A percentile compares a stretch with the other conserved stretches of the same genome.
phyloP scores from a whole-genome alignment of 2,329 filamentous ascomycete species.

The Aspergillus neoniger region DNA sequence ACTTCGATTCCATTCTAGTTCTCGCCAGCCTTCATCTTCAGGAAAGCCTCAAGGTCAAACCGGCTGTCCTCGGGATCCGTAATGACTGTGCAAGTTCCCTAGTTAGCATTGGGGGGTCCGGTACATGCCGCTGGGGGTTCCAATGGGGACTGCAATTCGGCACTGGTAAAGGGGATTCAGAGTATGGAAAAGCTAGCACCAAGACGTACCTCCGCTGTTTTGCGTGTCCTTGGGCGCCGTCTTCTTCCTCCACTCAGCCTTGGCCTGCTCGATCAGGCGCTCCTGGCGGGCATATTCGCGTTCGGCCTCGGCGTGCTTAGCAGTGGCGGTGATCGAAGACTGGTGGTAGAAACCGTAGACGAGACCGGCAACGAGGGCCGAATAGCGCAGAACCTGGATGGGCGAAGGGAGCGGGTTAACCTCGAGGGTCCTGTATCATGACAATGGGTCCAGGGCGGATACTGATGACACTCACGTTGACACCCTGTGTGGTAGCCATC shows the following conservation, averaged over 20 bases:
- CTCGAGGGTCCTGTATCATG: constrained; percentile 18
- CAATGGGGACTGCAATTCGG: background rate
- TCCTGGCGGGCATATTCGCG: constrained; percentile 89
- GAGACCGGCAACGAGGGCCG: constrained; percentile 84
- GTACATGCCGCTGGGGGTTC: background rate
- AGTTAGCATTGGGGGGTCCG: constrained; percentile 21
- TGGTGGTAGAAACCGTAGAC: constrained; percentile 97
- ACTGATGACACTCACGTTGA: constrained; percentile 57
- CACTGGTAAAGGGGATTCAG: background rate
- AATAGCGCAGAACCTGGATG: constrained; percentile 89
- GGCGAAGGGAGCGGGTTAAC: constrained; percentile 18
- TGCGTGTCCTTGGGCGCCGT: constrained; percentile 54
- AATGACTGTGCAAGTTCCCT: constrained; percentile 55
- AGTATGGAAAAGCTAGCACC: background rate
- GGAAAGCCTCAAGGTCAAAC: constrained; percentile 88
- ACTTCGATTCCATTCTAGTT: constrained; percentile 30
- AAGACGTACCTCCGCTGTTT: constrained; percentile 41
- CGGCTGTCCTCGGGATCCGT: constrained; percentile 80
- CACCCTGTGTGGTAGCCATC: constrained; percentile 67
- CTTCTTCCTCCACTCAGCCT: constrained; percentile 85
- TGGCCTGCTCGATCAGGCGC: constrained; percentile 87
- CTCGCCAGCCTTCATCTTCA: constrained; percentile 63
- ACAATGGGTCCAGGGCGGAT: constrained; percentile 21
- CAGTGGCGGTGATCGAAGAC: constrained; percentile 70
- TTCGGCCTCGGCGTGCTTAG: constrained; percentile 70